Evolutionary conservation across 2,329 filamentous ascomycete genomes (phyloP).

Genomic region (Phyllosticta citriasiana): DNA sequence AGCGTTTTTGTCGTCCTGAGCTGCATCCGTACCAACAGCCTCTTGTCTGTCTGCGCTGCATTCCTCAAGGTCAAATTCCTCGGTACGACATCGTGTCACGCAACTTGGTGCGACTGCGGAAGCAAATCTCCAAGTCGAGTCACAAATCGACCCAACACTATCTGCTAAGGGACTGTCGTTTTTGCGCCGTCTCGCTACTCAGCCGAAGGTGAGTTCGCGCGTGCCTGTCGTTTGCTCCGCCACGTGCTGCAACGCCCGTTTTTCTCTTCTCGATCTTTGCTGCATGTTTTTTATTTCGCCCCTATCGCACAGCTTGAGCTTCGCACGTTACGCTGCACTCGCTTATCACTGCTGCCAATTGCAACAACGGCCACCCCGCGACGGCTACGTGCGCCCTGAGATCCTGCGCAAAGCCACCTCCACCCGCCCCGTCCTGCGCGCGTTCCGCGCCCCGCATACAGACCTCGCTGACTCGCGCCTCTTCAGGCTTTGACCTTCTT

Average conservation of each 20-base stretch:
- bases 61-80: conserved; percentile 13
- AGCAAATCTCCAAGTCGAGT: conserved; percentile 13
- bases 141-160: conserved; percentile 11
- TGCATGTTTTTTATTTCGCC: conserved; percentile 13
- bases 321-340: conserved; percentile 13
- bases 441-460: conserved; percentile 6
- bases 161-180: conserved; percentile 6
- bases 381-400: conserved; percentile 6
- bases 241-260: conserved; percentile 16
- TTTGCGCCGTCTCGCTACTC: conserved; percentile 9
- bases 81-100: conserved; percentile 17
- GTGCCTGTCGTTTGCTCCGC: conserved; percentile 20
- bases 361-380: neutral
- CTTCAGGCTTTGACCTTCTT: conserved; percentile 5
- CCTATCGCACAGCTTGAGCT: conserved; percentile 24
- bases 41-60: conserved; percentile 11
- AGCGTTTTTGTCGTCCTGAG: conserved; percentile 23
- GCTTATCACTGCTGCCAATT: conserved; percentile 3
- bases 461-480: conserved; percentile 11
- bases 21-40: conserved; percentile 9
- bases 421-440: conserved; percentile 12
- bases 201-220: conserved; percentile 12
- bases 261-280: conserved; percentile 17
- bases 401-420: conserved; percentile 12
- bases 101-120: conserved; percentile 14